Percentiles rank a stretch among this genome's conserved stretches.
Conservation (phyloP, 2,329 filamentous ascomycete genomes). For the Colletotrichum godetiae region DNA sequence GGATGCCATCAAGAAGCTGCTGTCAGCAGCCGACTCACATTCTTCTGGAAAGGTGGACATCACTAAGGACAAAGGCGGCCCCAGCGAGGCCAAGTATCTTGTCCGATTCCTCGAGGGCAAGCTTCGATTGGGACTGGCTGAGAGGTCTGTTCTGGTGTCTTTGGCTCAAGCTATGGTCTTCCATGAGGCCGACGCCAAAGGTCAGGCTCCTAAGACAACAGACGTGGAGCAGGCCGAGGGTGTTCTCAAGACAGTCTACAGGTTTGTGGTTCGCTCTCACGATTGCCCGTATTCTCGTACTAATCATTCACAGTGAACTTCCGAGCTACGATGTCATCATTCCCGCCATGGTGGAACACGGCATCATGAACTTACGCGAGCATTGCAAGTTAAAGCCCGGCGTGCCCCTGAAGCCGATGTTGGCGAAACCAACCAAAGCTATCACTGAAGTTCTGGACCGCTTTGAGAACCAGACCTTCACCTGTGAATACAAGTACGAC, state of each 20-base stretch:
- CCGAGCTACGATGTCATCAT: conserved; percentile 97
- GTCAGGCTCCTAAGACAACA: conserved; percentile 76
- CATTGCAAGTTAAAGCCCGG: conserved; percentile 93
- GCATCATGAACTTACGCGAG: conserved; percentile 84
- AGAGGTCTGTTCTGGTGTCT: conserved; percentile 90
- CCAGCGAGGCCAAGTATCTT: conserved; percentile 95
- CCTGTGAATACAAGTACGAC: conserved; percentile 99
- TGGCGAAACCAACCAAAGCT: conserved; percentile 97
- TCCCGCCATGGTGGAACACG: conserved; percentile 86
- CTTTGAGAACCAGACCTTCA: conserved; percentile 95
- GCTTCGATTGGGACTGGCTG: conserved; percentile 88
- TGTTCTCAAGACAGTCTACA: conserved; percentile 90
- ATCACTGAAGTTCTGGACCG: conserved; percentile 97
- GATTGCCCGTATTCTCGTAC: conserved; percentile 20
- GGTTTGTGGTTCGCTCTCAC: conserved; percentile 57
- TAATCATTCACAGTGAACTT: conserved; percentile 76
- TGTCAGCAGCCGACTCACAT: conserved; percentile 88
- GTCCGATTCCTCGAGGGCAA: conserved; percentile 96
- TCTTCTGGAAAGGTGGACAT: conserved; percentile 86
- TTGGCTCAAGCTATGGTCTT: conserved; percentile 88
- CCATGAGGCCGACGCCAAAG: conserved; percentile 81
- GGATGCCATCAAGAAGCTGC: conserved; percentile 92
- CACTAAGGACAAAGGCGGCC: conserved; percentile 88
- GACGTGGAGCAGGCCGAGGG: conserved; percentile 87
- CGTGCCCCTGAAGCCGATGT: conserved; percentile 96